These are phyloP conservation scores for Rosa rugosa DNA, from an alignment of 306 rosid species.

Conservation along the genomic window DNA sequence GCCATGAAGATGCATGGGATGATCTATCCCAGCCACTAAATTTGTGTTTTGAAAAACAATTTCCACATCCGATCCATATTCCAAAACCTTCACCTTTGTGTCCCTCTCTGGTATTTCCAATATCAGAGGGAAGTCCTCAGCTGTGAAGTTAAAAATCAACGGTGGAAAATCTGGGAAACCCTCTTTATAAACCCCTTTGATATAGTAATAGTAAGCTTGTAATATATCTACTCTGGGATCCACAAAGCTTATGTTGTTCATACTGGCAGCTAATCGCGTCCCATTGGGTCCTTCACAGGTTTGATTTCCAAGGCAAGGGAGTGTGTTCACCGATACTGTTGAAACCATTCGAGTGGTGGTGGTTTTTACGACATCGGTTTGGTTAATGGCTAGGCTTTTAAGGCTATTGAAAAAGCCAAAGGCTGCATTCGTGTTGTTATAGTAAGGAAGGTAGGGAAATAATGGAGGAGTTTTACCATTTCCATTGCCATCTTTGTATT, in stretches of 20 bases:
- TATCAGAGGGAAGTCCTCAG: constrained; percentile 17
- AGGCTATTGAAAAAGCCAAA: constrained; percentile 32
- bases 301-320: constrained; percentile 31
- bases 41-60: constrained; percentile 50
- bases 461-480: constrained; percentile 16
- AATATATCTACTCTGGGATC: too few species aligned
- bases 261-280: too few species aligned
- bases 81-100: constrained; percentile 31
- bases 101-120: constrained; percentile 28
- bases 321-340: constrained; percentile 41
- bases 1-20: constrained; percentile 69
- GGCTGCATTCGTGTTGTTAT: constrained; percentile 40
- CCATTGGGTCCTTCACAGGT: background rate
- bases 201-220: too few species aligned
- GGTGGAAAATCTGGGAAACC: constrained; percentile 42
- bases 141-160: constrained; percentile 37
- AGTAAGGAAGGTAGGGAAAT: constrained; percentile 43
- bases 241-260: too few species aligned
- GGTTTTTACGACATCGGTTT: constrained; percentile 35
- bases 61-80: constrained; percentile 18
- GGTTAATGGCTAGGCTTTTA: constrained; percentile 34
- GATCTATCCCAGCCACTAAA: constrained; percentile 42
- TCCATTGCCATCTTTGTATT: constrained; percentile 23
- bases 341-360: constrained; percentile 24
- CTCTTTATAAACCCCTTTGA: constrained; percentile 32